Base-by-base conservation (phyloP, 257 asterid species). In the Leonotis leonurus region DNA sequence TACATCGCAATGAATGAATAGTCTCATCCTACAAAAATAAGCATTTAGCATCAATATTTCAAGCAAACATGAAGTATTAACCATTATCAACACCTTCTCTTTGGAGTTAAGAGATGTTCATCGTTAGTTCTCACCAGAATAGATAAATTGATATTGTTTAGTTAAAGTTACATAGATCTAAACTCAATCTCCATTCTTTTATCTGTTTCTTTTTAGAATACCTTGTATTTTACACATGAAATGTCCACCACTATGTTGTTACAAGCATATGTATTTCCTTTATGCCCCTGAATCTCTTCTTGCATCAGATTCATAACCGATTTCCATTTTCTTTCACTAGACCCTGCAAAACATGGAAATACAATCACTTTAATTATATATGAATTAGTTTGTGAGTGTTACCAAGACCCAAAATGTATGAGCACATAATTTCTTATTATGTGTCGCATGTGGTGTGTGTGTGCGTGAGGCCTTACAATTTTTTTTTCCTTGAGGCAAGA, bases 311-410 rank as follows among this genome's bases (percentile, higher is more conserved):
- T 48, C 54, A 48, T 16, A 48, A 50, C 8, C 7, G 56, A 50
- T 24, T 50, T 50, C 56, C 56, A 50, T 50, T 50, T 50, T 50
- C 20, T 11, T 48, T 49, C 36, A 26, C 24, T 22, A 57, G 32
- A 40, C 40, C 59, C 72, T 56, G 65, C 40, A 44, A 30, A 46
- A 68, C 45, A n/a, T n/a, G n/a, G n/a, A 48, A 48, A n/a, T n/a
- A n/a, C n/a, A n/a, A n/a, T n/a, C n/a, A n/a, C n/a, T n/a, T n/a
- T n/a, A 25, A 4, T 24, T 20, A 16, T 21, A 9, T 24, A 55
- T 22, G 43, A 33, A 60, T 54, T 51, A 11, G 1, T 5, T 26
- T 27, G 6, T 53, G 6, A 64, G 39, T 6, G 35, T 4, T 0
- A 60, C 56, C 16, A 44, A 14, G 40, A 56, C 40, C 16, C 29